A percentile compares a stretch with the other conserved stretches of the same genome.
These are phyloP conservation scores for Hibiscus trionum DNA, from an alignment of 345 rosid species.

Conservation along the genomic window DNA sequence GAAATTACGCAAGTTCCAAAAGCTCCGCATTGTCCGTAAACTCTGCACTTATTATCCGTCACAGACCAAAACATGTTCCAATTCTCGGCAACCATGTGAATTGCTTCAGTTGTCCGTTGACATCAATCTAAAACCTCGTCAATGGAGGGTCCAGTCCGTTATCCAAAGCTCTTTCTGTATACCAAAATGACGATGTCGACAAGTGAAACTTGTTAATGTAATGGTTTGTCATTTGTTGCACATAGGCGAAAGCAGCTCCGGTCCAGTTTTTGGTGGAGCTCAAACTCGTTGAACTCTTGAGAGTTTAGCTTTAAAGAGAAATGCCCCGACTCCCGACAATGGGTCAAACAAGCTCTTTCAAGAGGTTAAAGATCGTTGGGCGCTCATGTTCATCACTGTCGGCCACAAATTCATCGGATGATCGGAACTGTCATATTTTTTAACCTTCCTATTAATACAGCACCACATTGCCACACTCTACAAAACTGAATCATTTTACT, in stretches of 20 bases:
- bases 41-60: slow-evolving; percentile 38
- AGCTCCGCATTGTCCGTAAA: slow-evolving; percentile 36
- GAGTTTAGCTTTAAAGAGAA: slow-evolving; percentile 37
- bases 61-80: slow-evolving; percentile 51
- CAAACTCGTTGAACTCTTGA: slow-evolving; percentile 28
- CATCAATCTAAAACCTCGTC: slow-evolving; percentile 40
- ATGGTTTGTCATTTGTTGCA: slow-evolving; percentile 43
- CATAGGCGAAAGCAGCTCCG: slow-evolving; percentile 35
- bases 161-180: slow-evolving; percentile 29
- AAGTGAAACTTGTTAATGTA: slow-evolving; percentile 51
- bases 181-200: slow-evolving; percentile 50
- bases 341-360: slow-evolving; percentile 45
- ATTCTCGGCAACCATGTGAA: slow-evolving; percentile 33
- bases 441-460: slow-evolving; percentile 19
- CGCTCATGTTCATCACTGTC: slow-evolving; percentile 41
- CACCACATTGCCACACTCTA: slow-evolving; percentile 46
- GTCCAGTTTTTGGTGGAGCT: slow-evolving; percentile 52
- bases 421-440: slow-evolving; percentile 48
- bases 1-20: slow-evolving; percentile 28
- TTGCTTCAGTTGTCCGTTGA: slow-evolving; percentile 36
- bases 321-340: slow-evolving; percentile 28
- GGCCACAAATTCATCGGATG: slow-evolving; percentile 49
- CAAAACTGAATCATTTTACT: slow-evolving; percentile 5
- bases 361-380: slow-evolving; percentile 20
- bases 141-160: slow-evolving; percentile 26